Base-by-base conservation (phyloP, 768 basidiomycete species). In the Harrya chromipes region DNA sequence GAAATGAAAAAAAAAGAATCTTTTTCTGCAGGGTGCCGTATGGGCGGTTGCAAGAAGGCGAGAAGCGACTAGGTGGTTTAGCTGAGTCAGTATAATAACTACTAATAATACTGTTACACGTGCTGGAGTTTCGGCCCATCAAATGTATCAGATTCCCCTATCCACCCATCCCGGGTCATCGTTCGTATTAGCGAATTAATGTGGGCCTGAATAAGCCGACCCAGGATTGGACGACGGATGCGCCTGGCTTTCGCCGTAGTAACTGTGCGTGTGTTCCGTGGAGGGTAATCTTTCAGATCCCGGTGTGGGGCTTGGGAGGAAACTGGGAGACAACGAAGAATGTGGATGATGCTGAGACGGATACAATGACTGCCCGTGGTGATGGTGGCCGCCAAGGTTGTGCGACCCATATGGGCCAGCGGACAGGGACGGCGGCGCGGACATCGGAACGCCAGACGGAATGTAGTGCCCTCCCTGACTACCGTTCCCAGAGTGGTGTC, bases 371-470 rank as follows among this genome's bases (percentile, higher is more conserved):
- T 57, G 63, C 34, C 55, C 60, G 16, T 59, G 62, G 43, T 65
- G 64, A 17, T 60, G 66, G 45, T 61, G 66, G 37, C 50, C 53
- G 21, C 60, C 51, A 10, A 68, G 44, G 31, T 35, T 62, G 52
- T 68, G 66, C 17, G 66, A 66, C 16, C 47, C 56, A 24, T 58
- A 68, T 14, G 62, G 60, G 38, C 75, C 74, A 47, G 65, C 67
- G 26, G 78, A 70, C 55, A 81, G 64, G 43, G 80, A 72, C 19
- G 79, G 70, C 0, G 79, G 74, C 6, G 80, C 77, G 17, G 80
- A 77, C 58, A 82, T 70, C 9, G 82, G 79, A 19, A 80, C 71
- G 3, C 68, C 66, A 29, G 66, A 68, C 14, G 68, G 56, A 34
- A 68, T 52, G 39, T 70, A 68, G 44, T 66, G 64, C 6, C 58